Conservation (phyloP, 345 rosid species). For the Eucalyptus urophylla region DNA sequence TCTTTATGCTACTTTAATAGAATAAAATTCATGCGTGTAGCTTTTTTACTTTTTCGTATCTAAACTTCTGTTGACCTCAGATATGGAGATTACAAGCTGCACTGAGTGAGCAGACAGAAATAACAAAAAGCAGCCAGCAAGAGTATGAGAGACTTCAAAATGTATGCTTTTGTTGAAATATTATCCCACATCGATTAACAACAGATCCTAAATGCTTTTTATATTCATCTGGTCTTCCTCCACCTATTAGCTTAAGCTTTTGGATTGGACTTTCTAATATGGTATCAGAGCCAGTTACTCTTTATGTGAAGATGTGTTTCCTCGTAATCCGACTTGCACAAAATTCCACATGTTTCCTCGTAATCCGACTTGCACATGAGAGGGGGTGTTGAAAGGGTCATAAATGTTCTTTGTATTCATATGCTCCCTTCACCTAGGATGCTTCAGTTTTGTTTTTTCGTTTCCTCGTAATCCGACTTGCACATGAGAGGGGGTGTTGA, state of each 20-base stretch:
- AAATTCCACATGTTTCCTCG: no score
- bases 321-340: no score
- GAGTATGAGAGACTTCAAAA: conserved; percentile 80
- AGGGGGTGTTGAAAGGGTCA: neutral
- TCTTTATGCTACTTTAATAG: neutral
- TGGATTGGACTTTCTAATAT: no score
- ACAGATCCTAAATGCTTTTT: no score
- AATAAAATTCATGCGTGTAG: neutral
- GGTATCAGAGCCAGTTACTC: no score
- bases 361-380: no score
- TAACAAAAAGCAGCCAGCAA: conserved; percentile 59
- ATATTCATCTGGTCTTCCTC: no score
- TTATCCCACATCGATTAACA: no score
- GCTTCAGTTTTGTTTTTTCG: neutral
- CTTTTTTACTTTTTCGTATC: neutral
- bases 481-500: neutral
- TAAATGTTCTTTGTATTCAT: neutral
- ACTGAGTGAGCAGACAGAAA: conserved; percentile 61
- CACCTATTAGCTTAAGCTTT: no score
- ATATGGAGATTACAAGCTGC: conserved; percentile 72
- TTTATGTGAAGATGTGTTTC: no score
- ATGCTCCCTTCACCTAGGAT: neutral
- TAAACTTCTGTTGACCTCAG: conserved; percentile 14
- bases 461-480: no score
- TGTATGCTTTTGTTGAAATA: conserved; percentile 13